phyloP scores from a whole-genome alignment of 192 early-diverging fungal genomes.

The Lobulomyces angularis region DNA sequence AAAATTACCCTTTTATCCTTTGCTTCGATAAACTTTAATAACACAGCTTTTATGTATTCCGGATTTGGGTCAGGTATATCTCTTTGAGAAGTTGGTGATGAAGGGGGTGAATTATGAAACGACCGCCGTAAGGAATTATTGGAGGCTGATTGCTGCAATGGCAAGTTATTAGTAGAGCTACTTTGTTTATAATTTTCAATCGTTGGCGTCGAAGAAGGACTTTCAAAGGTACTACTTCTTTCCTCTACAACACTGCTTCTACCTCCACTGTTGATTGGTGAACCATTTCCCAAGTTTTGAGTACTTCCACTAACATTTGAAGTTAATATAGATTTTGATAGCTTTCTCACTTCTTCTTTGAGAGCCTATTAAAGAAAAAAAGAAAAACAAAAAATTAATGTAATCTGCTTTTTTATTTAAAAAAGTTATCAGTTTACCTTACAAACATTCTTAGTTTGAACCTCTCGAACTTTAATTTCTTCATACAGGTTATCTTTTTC shows the following conservation, averaged over 20 bases:
- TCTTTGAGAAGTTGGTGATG: background rate
- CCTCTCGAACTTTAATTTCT: constrained; percentile 53
- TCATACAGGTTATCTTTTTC: constrained; percentile 45
- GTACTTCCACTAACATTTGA: background rate
- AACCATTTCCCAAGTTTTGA: background rate
- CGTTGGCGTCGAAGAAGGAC: too few relatives aligned
- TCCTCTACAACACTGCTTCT: background rate
- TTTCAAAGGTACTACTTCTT: too few relatives aligned
- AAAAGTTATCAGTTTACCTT: constrained; percentile 33
- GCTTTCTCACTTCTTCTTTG: constrained; percentile 65
- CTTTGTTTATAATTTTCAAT: background rate
- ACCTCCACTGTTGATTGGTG: background rate
- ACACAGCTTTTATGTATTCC: constrained; percentile 62
- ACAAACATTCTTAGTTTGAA: constrained; percentile 55
- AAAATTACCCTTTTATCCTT: constrained; percentile 57
- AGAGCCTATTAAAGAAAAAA: constrained; percentile 36
- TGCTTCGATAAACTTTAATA: constrained; percentile 63
- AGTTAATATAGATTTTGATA: constrained; percentile 24
- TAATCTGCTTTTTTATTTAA: background rate
- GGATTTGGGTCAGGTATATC: constrained; percentile 38
- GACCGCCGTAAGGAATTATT: background rate
- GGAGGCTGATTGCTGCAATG: background rate
- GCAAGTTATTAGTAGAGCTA: background rate
- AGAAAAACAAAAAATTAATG: background rate
- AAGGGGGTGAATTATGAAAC: constrained; percentile 5